A percentile compares a stretch with the other conserved stretches of the same genome.
phyloP scores from a whole-genome alignment of 2,329 filamentous ascomycete species.

The Plectosphaerella sp. region DNA sequence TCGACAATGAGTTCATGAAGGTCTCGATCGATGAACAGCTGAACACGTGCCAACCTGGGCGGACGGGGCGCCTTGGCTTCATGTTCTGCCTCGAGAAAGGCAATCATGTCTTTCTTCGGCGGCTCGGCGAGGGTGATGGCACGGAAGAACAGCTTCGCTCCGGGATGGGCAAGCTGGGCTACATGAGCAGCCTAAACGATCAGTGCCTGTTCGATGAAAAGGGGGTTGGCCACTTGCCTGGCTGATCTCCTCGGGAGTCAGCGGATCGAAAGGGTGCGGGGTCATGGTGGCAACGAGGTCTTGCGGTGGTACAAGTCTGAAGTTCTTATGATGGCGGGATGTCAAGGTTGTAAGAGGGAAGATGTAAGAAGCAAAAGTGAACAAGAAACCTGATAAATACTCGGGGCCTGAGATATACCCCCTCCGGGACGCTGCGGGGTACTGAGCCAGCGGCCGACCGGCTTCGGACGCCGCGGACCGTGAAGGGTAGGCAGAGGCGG shows the following conservation, averaged over 20 bases:
- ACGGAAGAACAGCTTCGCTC: slow-evolving; percentile 28
- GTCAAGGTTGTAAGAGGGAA: too few species aligned
- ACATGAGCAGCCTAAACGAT: slow-evolving; percentile 3
- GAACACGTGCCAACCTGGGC: slow-evolving; percentile 27
- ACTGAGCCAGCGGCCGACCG: slow-evolving; percentile 3
- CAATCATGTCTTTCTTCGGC: slow-evolving; percentile 33
- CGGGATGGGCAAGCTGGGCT: slow-evolving; percentile 2
- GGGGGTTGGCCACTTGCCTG: slow-evolving; percentile 1
- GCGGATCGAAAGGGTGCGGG: slow-evolving; percentile 8
- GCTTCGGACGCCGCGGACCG: slow-evolving; percentile 1
- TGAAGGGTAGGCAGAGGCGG: slow-evolving; percentile 8
- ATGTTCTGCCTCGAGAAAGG: slow-evolving; percentile 32
- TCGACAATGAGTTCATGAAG: slow-evolving; percentile 17
- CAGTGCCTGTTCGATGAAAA: neutral
- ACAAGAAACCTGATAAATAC: neutral
- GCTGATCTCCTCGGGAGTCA: slow-evolving; percentile 7
- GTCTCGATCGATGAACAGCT: slow-evolving; percentile 16
- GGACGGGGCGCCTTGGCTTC: slow-evolving; percentile 13
- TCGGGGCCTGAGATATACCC: neutral
- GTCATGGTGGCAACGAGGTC: neutral
- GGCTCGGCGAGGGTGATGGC: slow-evolving; percentile 42
- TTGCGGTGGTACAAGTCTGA: too few species aligned
- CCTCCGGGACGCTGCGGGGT: neutral
- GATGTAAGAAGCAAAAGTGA: neutral
- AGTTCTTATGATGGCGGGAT: too few species aligned